These are phyloP conservation scores for Fistulifera solaris DNA, from an alignment of 108 stramenopile species.

Conservation along the genomic window DNA sequence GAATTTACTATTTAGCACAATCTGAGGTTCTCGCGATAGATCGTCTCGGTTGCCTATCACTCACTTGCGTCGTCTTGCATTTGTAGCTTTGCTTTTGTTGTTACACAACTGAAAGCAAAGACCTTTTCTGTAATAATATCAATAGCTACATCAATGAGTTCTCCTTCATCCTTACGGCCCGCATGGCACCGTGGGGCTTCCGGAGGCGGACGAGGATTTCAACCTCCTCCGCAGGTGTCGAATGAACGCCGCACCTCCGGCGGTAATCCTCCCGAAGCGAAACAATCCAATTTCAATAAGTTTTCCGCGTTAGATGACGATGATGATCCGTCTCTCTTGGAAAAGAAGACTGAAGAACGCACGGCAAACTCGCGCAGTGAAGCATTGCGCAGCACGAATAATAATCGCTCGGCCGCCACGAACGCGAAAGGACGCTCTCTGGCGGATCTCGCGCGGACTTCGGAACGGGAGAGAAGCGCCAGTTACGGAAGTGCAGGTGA, in stretches of 20 bases:
- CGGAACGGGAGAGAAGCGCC: constrained; percentile 6
- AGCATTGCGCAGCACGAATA: constrained; percentile 10
- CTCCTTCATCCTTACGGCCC: constrained; percentile 35
- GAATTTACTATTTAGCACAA: too few relatives aligned
- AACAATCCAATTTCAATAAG: constrained; percentile 21
- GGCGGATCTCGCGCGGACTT: constrained; percentile 44
- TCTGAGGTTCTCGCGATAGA: too few relatives aligned
- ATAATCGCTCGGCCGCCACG: not conserved
- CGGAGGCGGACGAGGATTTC: constrained; percentile 50
- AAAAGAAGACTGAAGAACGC: constrained; percentile 1
- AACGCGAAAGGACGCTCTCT: constrained; percentile 38
- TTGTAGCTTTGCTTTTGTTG: too few relatives aligned
- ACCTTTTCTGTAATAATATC: not conserved
- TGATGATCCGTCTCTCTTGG: constrained; percentile 16
- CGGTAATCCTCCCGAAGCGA: not conserved
- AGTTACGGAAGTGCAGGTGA: constrained; percentile 8
- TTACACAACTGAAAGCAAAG: too few relatives aligned
- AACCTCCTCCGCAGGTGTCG: constrained; percentile 68
- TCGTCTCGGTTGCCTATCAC: too few relatives aligned
- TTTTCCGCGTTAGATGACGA: constrained; percentile 46
- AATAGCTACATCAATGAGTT: constrained; percentile 14
- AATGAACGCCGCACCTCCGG: constrained; percentile 10
- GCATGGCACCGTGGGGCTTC: constrained; percentile 23
- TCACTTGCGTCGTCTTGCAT: too few relatives aligned
- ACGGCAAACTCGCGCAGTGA: constrained; percentile 18